phyloP scores from a whole-genome alignment of 1,284 basidiomycete species.

The Melampsora occidentalis region DNA sequence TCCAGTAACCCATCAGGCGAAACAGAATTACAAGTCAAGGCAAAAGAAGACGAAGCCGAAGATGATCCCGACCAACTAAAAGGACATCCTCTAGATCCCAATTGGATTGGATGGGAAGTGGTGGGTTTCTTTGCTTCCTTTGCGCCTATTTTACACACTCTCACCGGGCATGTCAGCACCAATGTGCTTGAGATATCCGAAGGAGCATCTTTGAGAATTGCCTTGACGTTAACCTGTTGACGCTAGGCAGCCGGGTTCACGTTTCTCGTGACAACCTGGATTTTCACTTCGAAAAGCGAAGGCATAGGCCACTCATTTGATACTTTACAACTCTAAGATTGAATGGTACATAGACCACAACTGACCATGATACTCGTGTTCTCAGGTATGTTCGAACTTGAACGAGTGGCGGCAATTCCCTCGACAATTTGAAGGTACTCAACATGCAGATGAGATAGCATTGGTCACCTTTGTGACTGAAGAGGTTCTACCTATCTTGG shows the following conservation, averaged over 20 bases:
- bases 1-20: not conserved
- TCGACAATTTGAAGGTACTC: slow-evolving; percentile 27
- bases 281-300: too few relatives aligned
- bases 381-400: slow-evolving; percentile 35
- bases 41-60: not conserved
- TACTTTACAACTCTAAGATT: too few relatives aligned
- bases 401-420: slow-evolving; percentile 30
- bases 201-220: not conserved
- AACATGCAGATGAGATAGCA: slow-evolving; percentile 13
- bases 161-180: not conserved
- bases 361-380: too few relatives aligned
- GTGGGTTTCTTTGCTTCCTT: slow-evolving; percentile 6
- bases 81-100: slow-evolving; percentile 36
- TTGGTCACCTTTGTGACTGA: slow-evolving; percentile 15
- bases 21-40: not conserved
- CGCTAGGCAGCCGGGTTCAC: not conserved
- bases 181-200: not conserved
- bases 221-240: not conserved
- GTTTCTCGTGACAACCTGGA: not conserved
- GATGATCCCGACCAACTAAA: slow-evolving; percentile 13
- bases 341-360: too few relatives aligned
- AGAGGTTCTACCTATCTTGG: slow-evolving; percentile 24
- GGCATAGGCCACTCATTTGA: too few relatives aligned
- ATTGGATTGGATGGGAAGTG: slow-evolving; percentile 44
- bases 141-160: not conserved